Evolutionary conservation across 78 protist genomes (phyloP).

Genomic region (Tieghemostelium lacteum): DNA sequence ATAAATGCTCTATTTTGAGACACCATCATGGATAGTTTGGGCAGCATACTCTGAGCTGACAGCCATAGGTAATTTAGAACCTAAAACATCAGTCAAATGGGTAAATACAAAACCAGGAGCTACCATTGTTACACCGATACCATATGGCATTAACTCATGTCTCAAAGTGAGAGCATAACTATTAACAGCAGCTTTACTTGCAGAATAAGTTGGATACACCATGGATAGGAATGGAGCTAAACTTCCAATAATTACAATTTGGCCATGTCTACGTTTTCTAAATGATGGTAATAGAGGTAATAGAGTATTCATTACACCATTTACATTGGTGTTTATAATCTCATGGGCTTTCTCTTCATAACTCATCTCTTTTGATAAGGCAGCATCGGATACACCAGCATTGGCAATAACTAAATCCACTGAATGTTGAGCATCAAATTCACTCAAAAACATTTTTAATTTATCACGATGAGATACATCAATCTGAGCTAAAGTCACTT

Average conservation of each 20-base stretch:
- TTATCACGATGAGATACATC: conserved; percentile 9
- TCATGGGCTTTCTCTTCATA: conserved; percentile 8
- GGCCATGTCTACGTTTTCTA: conserved; percentile 20
- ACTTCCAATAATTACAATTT: conserved; percentile 38
- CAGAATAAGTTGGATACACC: conserved; percentile 2
- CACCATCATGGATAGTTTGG: not conserved
- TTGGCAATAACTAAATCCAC: conserved; percentile 50
- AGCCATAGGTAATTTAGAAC: not conserved
- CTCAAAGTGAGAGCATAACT: conserved; percentile 11
- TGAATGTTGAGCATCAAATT: not conserved
- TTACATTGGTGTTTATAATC: conserved; percentile 15
- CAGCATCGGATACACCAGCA: conserved; percentile 25
- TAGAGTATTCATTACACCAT: conserved; percentile 47
- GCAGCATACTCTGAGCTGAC: conserved; percentile 8
- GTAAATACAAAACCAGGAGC: conserved; percentile 36
- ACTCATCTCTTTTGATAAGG: not conserved
- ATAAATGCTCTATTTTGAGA: not conserved
- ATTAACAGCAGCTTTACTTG: not conserved
- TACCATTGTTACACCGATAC: conserved; percentile 38
- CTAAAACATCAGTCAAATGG: not conserved
- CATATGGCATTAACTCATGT: conserved; percentile 3
- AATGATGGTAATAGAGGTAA: conserved; percentile 16
- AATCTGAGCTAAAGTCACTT: not conserved
- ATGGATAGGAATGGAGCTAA: not conserved
- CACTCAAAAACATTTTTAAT: not conserved